Percentiles rank a stretch among this genome's conserved stretches.
Conservation (phyloP, 2,329 filamentous ascomycete genomes). For the Exophiala phaeomuriformis region DNA sequence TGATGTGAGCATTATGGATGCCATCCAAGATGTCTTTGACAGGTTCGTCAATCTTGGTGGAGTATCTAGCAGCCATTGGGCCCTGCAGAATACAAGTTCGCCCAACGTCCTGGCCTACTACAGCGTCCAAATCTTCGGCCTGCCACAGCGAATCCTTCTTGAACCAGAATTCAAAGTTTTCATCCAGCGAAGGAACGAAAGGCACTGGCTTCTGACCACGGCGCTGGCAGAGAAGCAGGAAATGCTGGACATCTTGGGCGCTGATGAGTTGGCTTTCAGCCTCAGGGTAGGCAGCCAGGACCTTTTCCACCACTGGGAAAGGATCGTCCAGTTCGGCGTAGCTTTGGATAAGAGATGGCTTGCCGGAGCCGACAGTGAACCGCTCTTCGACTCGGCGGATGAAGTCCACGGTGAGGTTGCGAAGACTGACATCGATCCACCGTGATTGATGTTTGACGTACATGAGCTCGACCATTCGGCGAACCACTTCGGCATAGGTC, state of each 20-base stretch:
- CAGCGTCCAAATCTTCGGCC: constrained; percentile 92
- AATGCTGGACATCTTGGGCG: constrained; percentile 96
- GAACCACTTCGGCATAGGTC: constrained; percentile 84
- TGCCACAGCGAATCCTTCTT: constrained; percentile 99
- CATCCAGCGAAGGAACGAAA: constrained; percentile 90
- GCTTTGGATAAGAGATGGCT: constrained; percentile 77
- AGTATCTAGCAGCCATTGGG: constrained; percentile 85
- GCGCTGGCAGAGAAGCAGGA: constrained; percentile 84
- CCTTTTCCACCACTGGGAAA: constrained; percentile 66
- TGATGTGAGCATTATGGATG: constrained; percentile 83
- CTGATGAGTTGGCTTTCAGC: constrained; percentile 89
- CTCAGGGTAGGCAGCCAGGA: constrained; percentile 77
- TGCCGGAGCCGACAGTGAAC: constrained; percentile 66
- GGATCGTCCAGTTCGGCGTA: constrained; percentile 82
- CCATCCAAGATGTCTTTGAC: constrained; percentile 90
- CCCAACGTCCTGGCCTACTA: constrained; percentile 91
- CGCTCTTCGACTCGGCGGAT: constrained; percentile 96
- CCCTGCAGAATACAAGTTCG: constrained; percentile 95
- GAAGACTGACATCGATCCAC: constrained; percentile 84
- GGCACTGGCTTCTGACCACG: constrained; percentile 93
- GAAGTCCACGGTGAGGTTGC: constrained; percentile 82
- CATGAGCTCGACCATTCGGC: constrained; percentile 80
- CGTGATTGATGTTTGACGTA: constrained; percentile 84
- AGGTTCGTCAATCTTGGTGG: constrained; percentile 82
- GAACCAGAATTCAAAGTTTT: constrained; percentile 98